Conservation (phyloP, 140 eudicot genomes). For the Oenanthe javanica region DNA sequence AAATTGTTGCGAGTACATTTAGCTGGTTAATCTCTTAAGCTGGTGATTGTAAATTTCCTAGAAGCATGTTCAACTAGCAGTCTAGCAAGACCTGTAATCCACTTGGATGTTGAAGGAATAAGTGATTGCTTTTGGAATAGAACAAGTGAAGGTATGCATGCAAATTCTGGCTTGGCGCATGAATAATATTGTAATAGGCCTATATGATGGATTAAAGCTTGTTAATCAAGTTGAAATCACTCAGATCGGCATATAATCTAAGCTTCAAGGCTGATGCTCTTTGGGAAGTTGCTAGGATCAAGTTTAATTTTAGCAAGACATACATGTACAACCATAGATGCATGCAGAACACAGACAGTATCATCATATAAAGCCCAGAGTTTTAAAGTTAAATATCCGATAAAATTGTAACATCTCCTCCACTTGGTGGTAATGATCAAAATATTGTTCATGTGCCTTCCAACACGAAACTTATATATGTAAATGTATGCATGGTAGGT, state of each 20-base stretch:
- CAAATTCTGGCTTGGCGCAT: neutral
- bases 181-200: neutral
- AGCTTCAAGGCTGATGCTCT: neutral
- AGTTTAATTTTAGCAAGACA: neutral
- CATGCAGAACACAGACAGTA: neutral
- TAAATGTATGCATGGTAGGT: constrained; percentile 34
- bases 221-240: neutral
- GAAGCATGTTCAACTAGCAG: neutral
- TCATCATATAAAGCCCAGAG: neutral
- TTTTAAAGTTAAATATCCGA: neutral
- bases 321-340: neutral
- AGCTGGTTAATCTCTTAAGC: neutral
- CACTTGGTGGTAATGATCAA: neutral
- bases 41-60: neutral
- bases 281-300: neutral
- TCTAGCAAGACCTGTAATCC: neutral
- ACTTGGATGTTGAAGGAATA: neutral
- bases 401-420: neutral
- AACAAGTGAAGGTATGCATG: neutral
- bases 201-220: neutral
- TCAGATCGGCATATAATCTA: neutral
- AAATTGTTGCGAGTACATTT: neutral
- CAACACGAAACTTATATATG: too few relatives aligned
- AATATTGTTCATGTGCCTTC: too few relatives aligned
- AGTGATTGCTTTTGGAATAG: neutral